Base-by-base conservation (phyloP, 73 alveolate genomes). In the Paramecium pentaurelia region DNA sequence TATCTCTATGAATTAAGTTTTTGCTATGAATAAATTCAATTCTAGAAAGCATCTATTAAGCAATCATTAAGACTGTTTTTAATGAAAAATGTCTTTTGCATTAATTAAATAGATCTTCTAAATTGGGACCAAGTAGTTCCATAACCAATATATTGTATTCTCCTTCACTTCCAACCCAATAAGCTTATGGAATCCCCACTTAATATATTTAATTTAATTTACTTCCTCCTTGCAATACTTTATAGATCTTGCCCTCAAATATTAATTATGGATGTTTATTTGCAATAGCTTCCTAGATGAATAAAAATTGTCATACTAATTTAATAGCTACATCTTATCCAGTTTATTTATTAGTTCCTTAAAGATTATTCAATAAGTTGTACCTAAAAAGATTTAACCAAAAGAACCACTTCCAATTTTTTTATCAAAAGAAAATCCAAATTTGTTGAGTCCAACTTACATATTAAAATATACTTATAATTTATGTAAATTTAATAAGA, bases 181-280 rank as follows among this genome's bases (percentile, higher is more conserved):
- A 87, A 16, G 96, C 96, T 77, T 94, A 92, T 14, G 99, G 99
- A 45, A 97, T 97, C 1, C 99, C 99, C 34, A 86, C 95, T 88
- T 22, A 30, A 16, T 60, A 27, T 22, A 16, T 27, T 12, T 60
- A 1, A 16, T 27, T 22, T 6, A 49, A 49, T 20, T 4, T 60
- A 60, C 77, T 9, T 60, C 77, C 77, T 60, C 77, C 77, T 18
- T 60, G 10, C 4, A 71, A 38, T 30, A 71, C 47, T 71, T 34
- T 28, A 34, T 71, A 71, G 27, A 71, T 71, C 11, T 71, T 71
- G 27, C 58, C 86, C 11, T 71, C 86, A 8, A 71, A 71, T 4
- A 71, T 32, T 18, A 71, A 16, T 71, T 71, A 71, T 25, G 86
- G 86, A 71, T 71, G 86, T 34, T 71, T 32, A 71, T 28, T 71